Base-by-base conservation (phyloP, 768 basidiomycete genomes). In the Leucocoprinus leucothites region DNA sequence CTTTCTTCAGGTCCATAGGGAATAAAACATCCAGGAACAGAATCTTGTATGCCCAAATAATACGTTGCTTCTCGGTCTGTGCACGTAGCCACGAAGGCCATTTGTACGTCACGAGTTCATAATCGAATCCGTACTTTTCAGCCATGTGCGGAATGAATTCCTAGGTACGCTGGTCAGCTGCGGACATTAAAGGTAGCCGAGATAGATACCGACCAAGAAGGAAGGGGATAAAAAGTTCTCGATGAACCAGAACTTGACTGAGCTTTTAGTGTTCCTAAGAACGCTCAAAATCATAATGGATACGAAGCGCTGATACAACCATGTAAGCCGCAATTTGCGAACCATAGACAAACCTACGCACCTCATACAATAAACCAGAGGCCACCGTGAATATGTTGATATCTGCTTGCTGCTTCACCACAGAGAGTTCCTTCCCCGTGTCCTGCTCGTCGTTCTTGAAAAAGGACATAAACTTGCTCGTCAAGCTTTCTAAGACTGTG, bases 1-100 rank as follows among this genome's bases (percentile, higher is more conserved):
- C 96, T 68, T 97, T 97, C 74, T 98, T 95, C 56, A 99, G 82
- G 70, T 96, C 92, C 88, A 98, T 94, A 1, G 97, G 97, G 82
- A 99, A 99, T 6, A 98, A 82, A 14, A 98, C 95, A 63, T 99
- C 97, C 14, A 99, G 83, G 82, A 99, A 99, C 41, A 99, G 85
- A 59, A 99, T 99, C 74, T 99, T 98, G 79, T 98, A 99, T 0
- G 92, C 96, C 97, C 97, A 98, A 61, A 99, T 99, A 53, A 96
- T 88, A 9, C 97, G 82, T 69, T 99, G 97, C 69, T 99, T 99
- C 74, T 99, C 97, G 56, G 87, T 94, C 67, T 98, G 97, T 13
- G 84, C 84, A n/a, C 94, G 88, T 3, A 99, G 79, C 96, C 96
- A 99, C 1, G 90, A 91, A 0, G 97, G 97, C 96, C 96, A 99